Conservation (phyloP, 345 rosid genomes). For the Ceriops decandra region DNA sequence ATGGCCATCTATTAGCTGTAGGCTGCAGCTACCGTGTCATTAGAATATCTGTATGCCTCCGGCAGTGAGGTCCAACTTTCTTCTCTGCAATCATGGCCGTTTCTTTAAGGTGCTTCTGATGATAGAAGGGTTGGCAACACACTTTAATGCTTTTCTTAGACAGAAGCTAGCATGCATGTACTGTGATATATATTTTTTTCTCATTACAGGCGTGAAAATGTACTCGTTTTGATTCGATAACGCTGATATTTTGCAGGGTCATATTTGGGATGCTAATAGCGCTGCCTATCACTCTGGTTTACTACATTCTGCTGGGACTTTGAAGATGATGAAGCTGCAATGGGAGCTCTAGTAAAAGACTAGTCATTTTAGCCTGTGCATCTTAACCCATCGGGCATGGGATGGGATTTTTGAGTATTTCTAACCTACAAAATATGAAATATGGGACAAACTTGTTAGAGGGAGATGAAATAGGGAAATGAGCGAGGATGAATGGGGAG, state of each 20-base stretch:
- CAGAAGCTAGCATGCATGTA: not conserved
- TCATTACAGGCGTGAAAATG: too few relatives aligned
- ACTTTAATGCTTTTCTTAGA: too few relatives aligned
- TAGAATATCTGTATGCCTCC: not conserved
- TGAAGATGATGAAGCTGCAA: conserved; percentile 19
- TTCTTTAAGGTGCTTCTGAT: too few relatives aligned
- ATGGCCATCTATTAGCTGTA: not conserved
- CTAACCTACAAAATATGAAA: conserved; percentile 13
- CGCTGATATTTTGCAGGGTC: conserved; percentile 33
- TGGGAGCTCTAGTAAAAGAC: too few relatives aligned
- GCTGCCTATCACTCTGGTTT: conserved; percentile 49
- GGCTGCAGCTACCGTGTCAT: conserved; percentile 7
- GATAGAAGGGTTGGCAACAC: too few relatives aligned
- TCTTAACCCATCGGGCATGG: conserved; percentile 7
- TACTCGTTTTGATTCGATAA: not conserved
- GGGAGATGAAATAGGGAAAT: not conserved
- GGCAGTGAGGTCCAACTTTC: too few relatives aligned
- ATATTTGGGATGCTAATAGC: conserved; percentile 62
- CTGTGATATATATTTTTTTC: not conserved
- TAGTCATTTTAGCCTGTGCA: not conserved
- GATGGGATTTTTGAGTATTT: conserved; percentile 21
- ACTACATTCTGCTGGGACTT: conserved; percentile 49
- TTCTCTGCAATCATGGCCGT: too few relatives aligned
- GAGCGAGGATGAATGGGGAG: too few relatives aligned
- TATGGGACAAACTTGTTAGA: too few relatives aligned